These are phyloP conservation scores for Scheffersomyces segobiensis DNA, from an alignment of 1,139 yeast genomes.

Conservation along the genomic window DNA sequence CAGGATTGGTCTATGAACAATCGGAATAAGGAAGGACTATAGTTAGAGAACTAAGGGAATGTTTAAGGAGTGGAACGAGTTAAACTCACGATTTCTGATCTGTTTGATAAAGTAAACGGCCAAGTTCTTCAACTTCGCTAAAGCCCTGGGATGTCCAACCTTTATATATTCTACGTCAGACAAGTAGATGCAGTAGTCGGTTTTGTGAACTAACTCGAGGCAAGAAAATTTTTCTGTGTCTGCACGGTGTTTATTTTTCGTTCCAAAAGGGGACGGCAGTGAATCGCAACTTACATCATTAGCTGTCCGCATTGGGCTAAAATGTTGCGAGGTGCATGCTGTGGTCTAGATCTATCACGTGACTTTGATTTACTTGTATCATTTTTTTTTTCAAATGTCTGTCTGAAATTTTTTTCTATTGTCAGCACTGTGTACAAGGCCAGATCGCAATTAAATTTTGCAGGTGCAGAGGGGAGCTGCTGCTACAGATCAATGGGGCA, in stretches of 20 bases:
- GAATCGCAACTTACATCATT: background rate
- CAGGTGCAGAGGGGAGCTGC: background rate
- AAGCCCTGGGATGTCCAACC: background rate
- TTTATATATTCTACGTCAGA: background rate
- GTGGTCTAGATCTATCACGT: background rate
- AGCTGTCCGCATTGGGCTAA: background rate
- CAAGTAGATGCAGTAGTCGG: background rate
- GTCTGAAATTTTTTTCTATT: background rate
- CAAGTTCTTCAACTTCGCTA: background rate
- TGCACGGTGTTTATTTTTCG: constrained; percentile 3
- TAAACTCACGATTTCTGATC: background rate
- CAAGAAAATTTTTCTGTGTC: background rate
- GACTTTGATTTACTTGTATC: background rate
- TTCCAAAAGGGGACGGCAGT: background rate
- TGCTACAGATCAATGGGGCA: background rate
- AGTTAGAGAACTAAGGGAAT: constrained; percentile 11
- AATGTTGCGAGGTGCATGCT: background rate
- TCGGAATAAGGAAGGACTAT: constrained; percentile 23
- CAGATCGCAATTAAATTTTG: no score
- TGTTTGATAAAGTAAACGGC: background rate
- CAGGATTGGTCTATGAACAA: background rate
- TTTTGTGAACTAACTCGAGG: background rate
- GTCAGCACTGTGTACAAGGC: background rate
- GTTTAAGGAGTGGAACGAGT: constrained; percentile 2
- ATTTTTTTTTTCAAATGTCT: background rate